Percentiles rank a stretch among this genome's conserved stretches.
Conservation (phyloP, 495 filamentous ascomycete genomes). For the Penicillium lividum region DNA sequence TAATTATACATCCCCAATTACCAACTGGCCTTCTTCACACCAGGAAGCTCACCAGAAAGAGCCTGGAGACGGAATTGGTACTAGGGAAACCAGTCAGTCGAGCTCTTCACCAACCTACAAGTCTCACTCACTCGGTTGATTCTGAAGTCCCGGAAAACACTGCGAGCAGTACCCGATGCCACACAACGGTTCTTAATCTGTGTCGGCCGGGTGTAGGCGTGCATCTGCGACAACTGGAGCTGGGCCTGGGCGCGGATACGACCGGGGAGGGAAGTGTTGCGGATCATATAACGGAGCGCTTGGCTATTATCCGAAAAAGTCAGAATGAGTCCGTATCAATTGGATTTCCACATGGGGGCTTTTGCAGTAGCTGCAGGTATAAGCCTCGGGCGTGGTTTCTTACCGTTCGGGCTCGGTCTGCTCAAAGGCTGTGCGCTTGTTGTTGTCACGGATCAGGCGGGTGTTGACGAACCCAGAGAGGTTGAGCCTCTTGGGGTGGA, state of each 20-base stretch:
- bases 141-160: constrained; percentile 86
- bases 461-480: constrained; percentile 83
- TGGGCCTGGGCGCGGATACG: constrained; percentile 86
- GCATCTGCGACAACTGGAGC: constrained; percentile 90
- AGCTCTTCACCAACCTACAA: background rate
- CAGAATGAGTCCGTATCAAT: constrained; percentile 3
- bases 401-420: constrained; percentile 85
- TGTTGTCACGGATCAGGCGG: constrained; percentile 84
- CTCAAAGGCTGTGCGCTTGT: constrained; percentile 90
- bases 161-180: constrained; percentile 79
- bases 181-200: constrained; percentile 94
- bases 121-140: constrained; percentile 74
- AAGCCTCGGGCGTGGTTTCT: constrained; percentile 5
- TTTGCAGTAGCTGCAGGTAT: background rate
- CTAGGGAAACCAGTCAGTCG: constrained; percentile 43
- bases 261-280: constrained; percentile 81
- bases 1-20: constrained; percentile 35
- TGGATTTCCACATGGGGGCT: background rate
- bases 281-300: constrained; percentile 92
- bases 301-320: constrained; percentile 59
- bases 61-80: constrained; percentile 92
- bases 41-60: constrained; percentile 81
- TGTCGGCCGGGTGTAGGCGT: constrained; percentile 86
- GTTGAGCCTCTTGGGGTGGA: constrained; percentile 83
- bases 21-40: constrained; percentile 96